A percentile compares a stretch with the other conserved stretches of the same genome.
phyloP scores from a whole-genome alignment of 495 filamentous ascomycete species.

The Penicillium dipodomyicola region DNA sequence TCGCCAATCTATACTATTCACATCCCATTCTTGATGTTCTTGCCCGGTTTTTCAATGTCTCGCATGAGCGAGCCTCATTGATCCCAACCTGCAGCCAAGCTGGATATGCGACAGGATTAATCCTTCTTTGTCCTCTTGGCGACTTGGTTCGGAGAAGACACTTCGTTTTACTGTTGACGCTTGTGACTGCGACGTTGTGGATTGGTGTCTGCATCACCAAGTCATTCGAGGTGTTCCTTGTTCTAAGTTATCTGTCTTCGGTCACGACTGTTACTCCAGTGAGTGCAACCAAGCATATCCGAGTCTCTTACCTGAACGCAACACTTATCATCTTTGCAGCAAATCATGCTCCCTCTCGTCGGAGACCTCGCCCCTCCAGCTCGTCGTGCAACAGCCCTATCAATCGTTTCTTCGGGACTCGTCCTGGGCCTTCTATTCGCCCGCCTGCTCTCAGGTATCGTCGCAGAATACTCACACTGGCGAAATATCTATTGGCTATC shows the following conservation, averaged over 20 bases:
- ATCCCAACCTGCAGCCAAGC: constrained; percentile 79
- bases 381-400: constrained; percentile 63
- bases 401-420: constrained; percentile 75
- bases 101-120: constrained; percentile 71
- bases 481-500: constrained; percentile 79
- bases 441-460: constrained; percentile 69
- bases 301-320: neutral
- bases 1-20: constrained; percentile 72
- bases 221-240: constrained; percentile 61
- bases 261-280: constrained; percentile 77
- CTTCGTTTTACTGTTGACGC: constrained; percentile 65
- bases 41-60: constrained; percentile 59
- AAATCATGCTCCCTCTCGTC: constrained; percentile 81
- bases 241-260: constrained; percentile 66
- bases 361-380: constrained; percentile 73
- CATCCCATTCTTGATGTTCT: constrained; percentile 67
- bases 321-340: constrained; percentile 29
- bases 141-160: constrained; percentile 69
- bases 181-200: constrained; percentile 64
- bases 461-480: constrained; percentile 71
- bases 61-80: constrained; percentile 53
- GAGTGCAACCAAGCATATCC: constrained; percentile 5
- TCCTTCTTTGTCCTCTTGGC: constrained; percentile 76
- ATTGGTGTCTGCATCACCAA: constrained; percentile 69
- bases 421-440: constrained; percentile 75